phyloP scores from a whole-genome alignment of 768 basidiomycete species.

The Macrolepiota fuliginosa region DNA sequence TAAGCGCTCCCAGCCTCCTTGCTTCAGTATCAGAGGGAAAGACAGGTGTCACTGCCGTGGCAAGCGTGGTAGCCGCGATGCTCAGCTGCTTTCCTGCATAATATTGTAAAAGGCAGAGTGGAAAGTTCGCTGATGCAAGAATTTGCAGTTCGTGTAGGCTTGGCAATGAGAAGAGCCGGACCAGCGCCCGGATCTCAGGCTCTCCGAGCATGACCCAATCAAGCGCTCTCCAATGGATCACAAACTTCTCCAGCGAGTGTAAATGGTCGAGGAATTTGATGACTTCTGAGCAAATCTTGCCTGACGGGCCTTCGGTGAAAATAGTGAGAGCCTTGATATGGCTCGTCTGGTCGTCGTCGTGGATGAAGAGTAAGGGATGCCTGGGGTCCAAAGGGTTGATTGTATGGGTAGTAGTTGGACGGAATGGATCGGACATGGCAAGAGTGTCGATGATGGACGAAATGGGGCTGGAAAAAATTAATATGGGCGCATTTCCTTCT shows the following conservation, averaged over 20 bases:
- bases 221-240: slow-evolving; percentile 10
- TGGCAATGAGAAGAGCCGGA: slow-evolving; percentile 10
- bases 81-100: slow-evolving; percentile 1
- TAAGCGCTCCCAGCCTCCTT: neutral
- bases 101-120: slow-evolving; percentile 2
- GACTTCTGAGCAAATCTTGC: neutral
- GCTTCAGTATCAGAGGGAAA: neutral
- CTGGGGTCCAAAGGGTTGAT: slow-evolving; percentile 7
- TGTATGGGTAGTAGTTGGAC: neutral
- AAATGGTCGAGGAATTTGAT: slow-evolving; percentile 5
- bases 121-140: slow-evolving; percentile 6
- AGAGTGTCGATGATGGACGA: slow-evolving; percentile 1
- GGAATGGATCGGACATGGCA: slow-evolving; percentile 1
- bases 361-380: slow-evolving; percentile 9
- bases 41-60: slow-evolving; percentile 5
- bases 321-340: slow-evolving; percentile 8
- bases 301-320: neutral
- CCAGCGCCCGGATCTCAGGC: neutral
- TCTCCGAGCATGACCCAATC: slow-evolving; percentile 8
- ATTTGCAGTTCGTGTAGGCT: slow-evolving; percentile 1
- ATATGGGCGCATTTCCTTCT: slow-evolving; percentile 4
- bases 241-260: slow-evolving; percentile 3
- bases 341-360: neutral
- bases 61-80: slow-evolving; percentile 2
- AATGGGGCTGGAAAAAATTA: slow-evolving; percentile 4